A percentile compares a stretch with the other conserved stretches of the same genome.
phyloP scores from a whole-genome alignment of 306 rosid species.

The Castanea sativa region DNA sequence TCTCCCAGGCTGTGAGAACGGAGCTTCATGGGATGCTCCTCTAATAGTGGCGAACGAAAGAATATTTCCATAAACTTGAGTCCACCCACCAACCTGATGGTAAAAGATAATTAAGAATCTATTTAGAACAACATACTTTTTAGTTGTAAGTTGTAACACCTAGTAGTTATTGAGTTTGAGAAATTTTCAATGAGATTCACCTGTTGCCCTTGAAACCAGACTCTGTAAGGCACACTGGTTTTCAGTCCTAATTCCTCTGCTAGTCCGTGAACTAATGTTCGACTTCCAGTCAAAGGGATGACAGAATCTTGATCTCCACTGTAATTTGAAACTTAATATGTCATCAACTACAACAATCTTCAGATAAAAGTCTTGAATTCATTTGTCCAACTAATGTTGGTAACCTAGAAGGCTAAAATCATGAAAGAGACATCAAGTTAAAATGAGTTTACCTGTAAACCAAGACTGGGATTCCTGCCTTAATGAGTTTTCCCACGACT shows the following conservation, averaged over 20 bases:
- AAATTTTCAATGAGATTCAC: conserved; percentile 25
- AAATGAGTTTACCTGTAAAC: conserved; percentile 65
- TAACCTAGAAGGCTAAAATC: not conserved
- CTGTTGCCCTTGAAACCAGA: conserved; percentile 92
- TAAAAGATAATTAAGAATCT: not conserved
- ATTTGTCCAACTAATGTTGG: not conserved
- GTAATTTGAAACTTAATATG: conserved; percentile 3
- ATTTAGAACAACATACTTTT: not conserved
- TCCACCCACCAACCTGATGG: conserved; percentile 96
- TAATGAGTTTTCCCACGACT: conserved; percentile 58
- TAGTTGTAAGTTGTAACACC: not conserved
- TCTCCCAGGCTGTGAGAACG: conserved; percentile 95
- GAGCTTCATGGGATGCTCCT: conserved; percentile 97
- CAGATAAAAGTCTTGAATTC: not conserved
- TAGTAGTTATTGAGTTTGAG: not conserved
- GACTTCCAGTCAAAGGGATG: conserved; percentile 89
- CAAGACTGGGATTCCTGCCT: conserved; percentile 76
- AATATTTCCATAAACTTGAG: conserved; percentile 84
- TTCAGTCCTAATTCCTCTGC: conserved; percentile 61
- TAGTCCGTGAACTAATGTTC: conserved; percentile 71
- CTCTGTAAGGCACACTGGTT: conserved; percentile 81
- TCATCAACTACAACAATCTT: conserved; percentile 11
- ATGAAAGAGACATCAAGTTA: not conserved
- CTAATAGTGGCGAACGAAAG: conserved; percentile 89
- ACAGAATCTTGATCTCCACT: conserved; percentile 99